Conservation (phyloP, 1,284 basidiomycete species). For the Golubevia sp. region DNA sequence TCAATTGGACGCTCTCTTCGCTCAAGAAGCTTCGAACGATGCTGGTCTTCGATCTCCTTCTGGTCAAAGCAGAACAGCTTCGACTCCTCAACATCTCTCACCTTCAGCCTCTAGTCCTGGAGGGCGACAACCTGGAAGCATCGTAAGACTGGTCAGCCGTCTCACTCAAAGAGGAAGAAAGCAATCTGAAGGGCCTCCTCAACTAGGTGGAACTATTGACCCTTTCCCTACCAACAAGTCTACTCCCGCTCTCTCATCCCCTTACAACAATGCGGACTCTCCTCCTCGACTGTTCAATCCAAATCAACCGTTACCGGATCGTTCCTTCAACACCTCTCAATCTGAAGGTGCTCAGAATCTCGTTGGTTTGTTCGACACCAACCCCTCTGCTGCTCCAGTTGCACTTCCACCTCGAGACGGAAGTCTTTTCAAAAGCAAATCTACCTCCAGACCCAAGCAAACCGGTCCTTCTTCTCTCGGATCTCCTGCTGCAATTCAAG, state of each 20-base stretch:
- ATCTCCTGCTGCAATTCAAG: slow-evolving; percentile 12
- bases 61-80: background rate
- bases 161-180: background rate
- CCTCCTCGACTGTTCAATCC: slow-evolving; percentile 1
- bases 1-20: slow-evolving; percentile 4
- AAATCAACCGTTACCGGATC: background rate
- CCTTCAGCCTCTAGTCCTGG: background rate
- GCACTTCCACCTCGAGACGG: background rate
- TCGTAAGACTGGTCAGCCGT: background rate
- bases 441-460: background rate
- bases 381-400: slow-evolving; percentile 3
- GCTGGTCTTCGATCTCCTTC: background rate
- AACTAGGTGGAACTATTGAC: slow-evolving; percentile 25
- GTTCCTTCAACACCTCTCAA: background rate
- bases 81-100: no score
- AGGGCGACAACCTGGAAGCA: background rate
- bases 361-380: slow-evolving; percentile 8
- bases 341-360: background rate
- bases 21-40: background rate
- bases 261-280: background rate
- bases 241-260: slow-evolving; percentile 1
- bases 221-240: slow-evolving; percentile 20
- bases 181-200: background rate
- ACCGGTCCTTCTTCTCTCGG: slow-evolving; percentile 8
- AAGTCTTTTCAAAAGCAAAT: background rate